Conservation (phyloP, 805 yeast genomes). For the Kuraishia molischiana region DNA sequence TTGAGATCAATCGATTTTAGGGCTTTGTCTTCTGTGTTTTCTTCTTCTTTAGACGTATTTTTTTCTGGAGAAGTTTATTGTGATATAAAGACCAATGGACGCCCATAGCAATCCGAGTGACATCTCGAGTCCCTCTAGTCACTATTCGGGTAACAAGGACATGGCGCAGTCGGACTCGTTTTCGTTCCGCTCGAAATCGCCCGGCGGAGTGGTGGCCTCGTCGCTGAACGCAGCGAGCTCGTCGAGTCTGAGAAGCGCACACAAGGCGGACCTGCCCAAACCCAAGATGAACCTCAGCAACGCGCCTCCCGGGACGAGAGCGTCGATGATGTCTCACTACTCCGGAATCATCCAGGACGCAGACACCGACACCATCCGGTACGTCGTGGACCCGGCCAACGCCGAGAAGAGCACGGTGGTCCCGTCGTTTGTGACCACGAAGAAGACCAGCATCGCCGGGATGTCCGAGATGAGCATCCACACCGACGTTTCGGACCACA, state of each 20-base stretch:
- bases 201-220: background rate
- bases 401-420: background rate
- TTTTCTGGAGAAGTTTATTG: too few relatives aligned
- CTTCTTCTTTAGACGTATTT: too few relatives aligned
- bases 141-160: background rate
- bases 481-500: background rate
- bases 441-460: background rate
- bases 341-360: constrained; percentile 27
- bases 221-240: background rate
- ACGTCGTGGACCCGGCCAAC: constrained; percentile 14
- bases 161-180: too few relatives aligned
- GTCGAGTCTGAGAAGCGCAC: background rate
- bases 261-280: background rate
- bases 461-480: background rate
- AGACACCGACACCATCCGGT: constrained; percentile 22
- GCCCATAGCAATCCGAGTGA: too few relatives aligned
- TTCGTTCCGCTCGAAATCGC: background rate
- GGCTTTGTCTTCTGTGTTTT: too few relatives aligned
- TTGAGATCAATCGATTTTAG: too few relatives aligned
- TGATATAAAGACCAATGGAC: too few relatives aligned
- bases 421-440: constrained; percentile 4
- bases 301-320: constrained; percentile 13
- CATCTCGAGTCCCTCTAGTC: background rate
- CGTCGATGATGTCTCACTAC: constrained; percentile 23
- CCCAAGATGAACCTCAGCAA: background rate